Evolutionary conservation across 805 yeast species (phyloP), one percentile per base, ranked within the genome.

Genomic region (Wickerhamiella bombiphila): DNA sequence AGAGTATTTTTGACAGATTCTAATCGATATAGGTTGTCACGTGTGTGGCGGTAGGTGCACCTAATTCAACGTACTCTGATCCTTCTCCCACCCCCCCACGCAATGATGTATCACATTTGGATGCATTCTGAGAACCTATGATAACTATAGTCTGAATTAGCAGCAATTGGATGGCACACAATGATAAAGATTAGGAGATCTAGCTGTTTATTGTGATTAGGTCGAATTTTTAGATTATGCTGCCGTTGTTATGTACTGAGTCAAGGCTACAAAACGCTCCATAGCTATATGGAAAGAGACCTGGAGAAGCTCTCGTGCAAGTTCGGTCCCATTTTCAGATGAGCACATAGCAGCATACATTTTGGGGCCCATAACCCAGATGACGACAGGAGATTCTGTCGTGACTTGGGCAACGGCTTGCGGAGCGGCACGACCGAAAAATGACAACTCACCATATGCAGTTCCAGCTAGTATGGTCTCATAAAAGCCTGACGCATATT

Each of bases 211-310:
- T n/a, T n/a, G n/a, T n/a, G n/a, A n/a, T n/a, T n/a, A n/a, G n/a
- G n/a, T 9, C 26, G 26, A 24, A 24, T 24, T 13, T 24, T 9
- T 24, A 24, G 26, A 26, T 16, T 15, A 22, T 11, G n/a, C 24
- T 19, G 80, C 65, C 3, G 82, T 73, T 36, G 81, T 63, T 18
- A 85, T 68, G 53, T 80, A 81, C 2, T 91, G 82, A 3, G 88
- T 69, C 46, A 83, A 62, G 20, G 80, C 71, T 42, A 75, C 81
- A 48, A 78, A 77, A 45, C 94, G 63, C 49, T 73, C 83, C 40
- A 76, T 74, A 25, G 74, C 64, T 37, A 85, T 58, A 34, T 72
- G 68, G 44, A 78, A 60, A 22, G 76, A 71, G 22, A 83, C 70
- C 32, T 65, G 60, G 34, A 74, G 55, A 29, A 85, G 57, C 52